Percentiles rank a stretch among this genome's conserved stretches.
phyloP scores from a whole-genome alignment of 2,329 filamentous ascomycete genomes.

The Dothideomycetes sp. region DNA sequence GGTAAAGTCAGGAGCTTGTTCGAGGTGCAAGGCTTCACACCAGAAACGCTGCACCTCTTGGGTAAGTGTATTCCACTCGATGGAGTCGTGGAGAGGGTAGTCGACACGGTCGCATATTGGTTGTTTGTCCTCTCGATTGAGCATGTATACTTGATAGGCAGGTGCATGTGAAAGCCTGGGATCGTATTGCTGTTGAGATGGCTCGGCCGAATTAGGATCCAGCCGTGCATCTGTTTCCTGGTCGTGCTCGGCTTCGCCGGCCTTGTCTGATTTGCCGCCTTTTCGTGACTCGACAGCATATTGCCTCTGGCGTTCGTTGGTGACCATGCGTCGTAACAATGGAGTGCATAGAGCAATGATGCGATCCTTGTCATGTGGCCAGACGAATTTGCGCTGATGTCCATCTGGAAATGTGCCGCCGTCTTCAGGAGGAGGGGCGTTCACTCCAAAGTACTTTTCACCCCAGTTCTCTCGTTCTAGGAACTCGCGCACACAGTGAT shows the following conservation, averaged over 20 bases:
- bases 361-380: constrained; percentile 44
- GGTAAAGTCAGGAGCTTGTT: constrained; percentile 3
- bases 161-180: neutral
- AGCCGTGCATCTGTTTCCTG: neutral
- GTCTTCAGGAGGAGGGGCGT: constrained; percentile 15
- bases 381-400: constrained; percentile 30
- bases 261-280: constrained; percentile 13
- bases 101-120: constrained; percentile 5
- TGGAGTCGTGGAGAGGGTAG: constrained; percentile 1
- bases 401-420: constrained; percentile 9
- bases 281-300: constrained; percentile 47
- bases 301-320: constrained; percentile 46
- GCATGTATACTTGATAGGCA: constrained; percentile 5
- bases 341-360: constrained; percentile 48
- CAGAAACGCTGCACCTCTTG: constrained; percentile 5
- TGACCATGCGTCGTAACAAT: constrained; percentile 46
- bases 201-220: neutral
- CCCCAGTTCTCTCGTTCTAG: constrained; percentile 31
- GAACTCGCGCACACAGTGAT: constrained; percentile 46
- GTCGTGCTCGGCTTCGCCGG: neutral
- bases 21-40: constrained; percentile 4
- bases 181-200: neutral
- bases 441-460: constrained; percentile 32
- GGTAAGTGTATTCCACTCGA: constrained; percentile 3
- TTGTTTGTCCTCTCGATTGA: constrained; percentile 1